Base-by-base conservation (phyloP, 2,329 filamentous ascomycete species). In the Clarireedia hainanense region DNA sequence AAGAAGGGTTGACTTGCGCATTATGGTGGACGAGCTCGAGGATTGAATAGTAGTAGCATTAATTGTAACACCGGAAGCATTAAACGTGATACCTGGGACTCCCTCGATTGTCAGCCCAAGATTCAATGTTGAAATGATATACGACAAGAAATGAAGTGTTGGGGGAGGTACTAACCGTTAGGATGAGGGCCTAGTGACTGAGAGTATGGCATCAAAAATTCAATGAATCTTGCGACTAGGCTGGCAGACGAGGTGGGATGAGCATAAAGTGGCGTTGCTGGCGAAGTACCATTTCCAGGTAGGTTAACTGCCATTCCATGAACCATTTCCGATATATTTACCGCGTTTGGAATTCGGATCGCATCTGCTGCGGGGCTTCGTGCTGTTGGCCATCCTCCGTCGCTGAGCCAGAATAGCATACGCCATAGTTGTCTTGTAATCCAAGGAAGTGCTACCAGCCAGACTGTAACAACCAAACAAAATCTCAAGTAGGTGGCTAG, bases 381-480 rank as follows among this genome's bases (percentile, higher is more conserved):
- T 3, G 30, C 12, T 34, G 30, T 26, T 26, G 66, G 62, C 66
- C 67, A 69, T 30, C 65, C 66, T 52, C 68, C 68, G 58, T 70
- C 68, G 49, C 67, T 70, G 46, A 70, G 65, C 91, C 91, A 99
- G 73, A 99, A 97, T 63, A 97, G 79, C 58, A 90, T 87, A 40
- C 92, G 84, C 95, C 94, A 99, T 47, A 95, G 84, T 39, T 88
- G 86, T 65, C 95, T 83, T 80, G 97, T 95, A 47, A 88, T 83
- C 74, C 89, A 96, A 1, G 94, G 94, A 47, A 99, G 78, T 75
- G 88, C 85, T 50, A 87, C 83, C 23, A 96, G 77, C 94, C 95
- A 99, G 23, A 99, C 89, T 55, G 85, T 85, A 10, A 81, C 79
- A 34, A 97, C 94, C 51, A 97, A 73, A 27, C 85, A 71, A 43